Conservation (phyloP, 768 basidiomycete species). For the Pisolithus marmoratus region DNA sequence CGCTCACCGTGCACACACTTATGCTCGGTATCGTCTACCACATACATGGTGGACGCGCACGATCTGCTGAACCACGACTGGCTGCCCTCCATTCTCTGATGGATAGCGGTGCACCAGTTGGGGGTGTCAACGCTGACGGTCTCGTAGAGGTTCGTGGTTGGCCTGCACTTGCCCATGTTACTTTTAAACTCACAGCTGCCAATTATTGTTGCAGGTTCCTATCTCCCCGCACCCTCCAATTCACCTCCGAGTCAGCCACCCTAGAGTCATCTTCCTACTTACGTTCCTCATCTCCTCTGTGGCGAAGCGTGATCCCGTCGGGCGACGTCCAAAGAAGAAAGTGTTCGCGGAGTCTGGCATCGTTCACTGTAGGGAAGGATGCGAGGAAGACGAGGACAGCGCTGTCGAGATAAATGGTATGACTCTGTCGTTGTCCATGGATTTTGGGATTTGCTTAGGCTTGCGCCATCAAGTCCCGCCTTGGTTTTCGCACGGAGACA, state of each 20-base stretch:
- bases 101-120: slow-evolving; percentile 48
- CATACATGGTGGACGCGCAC: slow-evolving; percentile 51
- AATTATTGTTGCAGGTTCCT: slow-evolving; percentile 15
- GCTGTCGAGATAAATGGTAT: slow-evolving; percentile 12
- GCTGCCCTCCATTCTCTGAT: slow-evolving; percentile 59
- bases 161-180: slow-evolving; percentile 20
- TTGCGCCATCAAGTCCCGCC: slow-evolving; percentile 37
- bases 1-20: slow-evolving; percentile 53
- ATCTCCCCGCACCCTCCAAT: slow-evolving; percentile 39
- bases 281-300: slow-evolving; percentile 62
- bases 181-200: background rate
- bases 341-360: slow-evolving; percentile 65
- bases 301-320: slow-evolving; percentile 68
- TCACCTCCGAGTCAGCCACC: slow-evolving; percentile 58
- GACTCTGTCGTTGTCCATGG: background rate
- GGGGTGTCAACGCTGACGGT: slow-evolving; percentile 31
- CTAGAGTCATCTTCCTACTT: slow-evolving; percentile 55
- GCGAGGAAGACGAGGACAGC: slow-evolving; percentile 21
- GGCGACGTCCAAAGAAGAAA: slow-evolving; percentile 66
- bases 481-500: slow-evolving; percentile 50
- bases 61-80: slow-evolving; percentile 47
- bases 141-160: slow-evolving; percentile 30
- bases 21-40: slow-evolving; percentile 56
- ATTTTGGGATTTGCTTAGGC: background rate
- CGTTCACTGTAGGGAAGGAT: slow-evolving; percentile 39